phyloP scores from a whole-genome alignment of 2,329 filamentous ascomycete genomes.

The Cladosporium sp. region DNA sequence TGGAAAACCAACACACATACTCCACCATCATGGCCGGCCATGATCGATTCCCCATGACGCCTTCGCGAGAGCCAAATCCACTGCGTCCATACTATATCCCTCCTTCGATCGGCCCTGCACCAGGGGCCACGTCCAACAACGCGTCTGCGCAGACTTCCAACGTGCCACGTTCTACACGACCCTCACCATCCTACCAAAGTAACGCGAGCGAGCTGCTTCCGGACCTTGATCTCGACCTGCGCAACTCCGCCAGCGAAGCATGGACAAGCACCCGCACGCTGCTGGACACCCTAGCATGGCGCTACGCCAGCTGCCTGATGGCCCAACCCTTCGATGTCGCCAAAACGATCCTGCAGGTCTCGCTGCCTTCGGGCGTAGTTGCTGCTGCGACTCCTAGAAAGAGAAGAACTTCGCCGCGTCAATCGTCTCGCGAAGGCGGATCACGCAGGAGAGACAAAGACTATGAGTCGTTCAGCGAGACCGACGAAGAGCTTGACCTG shows the following conservation, averaged over 20 bases:
- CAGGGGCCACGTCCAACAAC: constrained; percentile 49
- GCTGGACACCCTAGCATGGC: constrained; percentile 81
- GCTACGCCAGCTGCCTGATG: constrained; percentile 83
- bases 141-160: constrained; percentile 33
- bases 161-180: constrained; percentile 40
- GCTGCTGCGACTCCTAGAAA: constrained; percentile 29
- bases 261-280: constrained; percentile 58
- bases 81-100: constrained; percentile 68
- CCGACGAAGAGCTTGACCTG: constrained; percentile 18
- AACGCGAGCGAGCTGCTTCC: constrained; percentile 79
- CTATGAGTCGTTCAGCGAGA: constrained; percentile 15
- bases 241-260: constrained; percentile 29
- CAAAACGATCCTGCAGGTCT: constrained; percentile 84
- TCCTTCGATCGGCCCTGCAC: constrained; percentile 48
- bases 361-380: constrained; percentile 33
- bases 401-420: constrained; percentile 20
- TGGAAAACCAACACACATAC: too few species aligned
- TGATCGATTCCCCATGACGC: constrained; percentile 35
- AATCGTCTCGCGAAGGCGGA: constrained; percentile 1
- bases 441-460: constrained; percentile 14
- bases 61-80: constrained; percentile 54
- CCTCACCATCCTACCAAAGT: constrained; percentile 44
- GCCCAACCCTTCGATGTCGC: constrained; percentile 96
- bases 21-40: constrained; percentile 15
- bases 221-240: constrained; percentile 75